Percentiles rank a stretch among this genome's conserved stretches.
phyloP scores from a whole-genome alignment of 768 basidiomycete species.

The Psilocybe cubensis region DNA sequence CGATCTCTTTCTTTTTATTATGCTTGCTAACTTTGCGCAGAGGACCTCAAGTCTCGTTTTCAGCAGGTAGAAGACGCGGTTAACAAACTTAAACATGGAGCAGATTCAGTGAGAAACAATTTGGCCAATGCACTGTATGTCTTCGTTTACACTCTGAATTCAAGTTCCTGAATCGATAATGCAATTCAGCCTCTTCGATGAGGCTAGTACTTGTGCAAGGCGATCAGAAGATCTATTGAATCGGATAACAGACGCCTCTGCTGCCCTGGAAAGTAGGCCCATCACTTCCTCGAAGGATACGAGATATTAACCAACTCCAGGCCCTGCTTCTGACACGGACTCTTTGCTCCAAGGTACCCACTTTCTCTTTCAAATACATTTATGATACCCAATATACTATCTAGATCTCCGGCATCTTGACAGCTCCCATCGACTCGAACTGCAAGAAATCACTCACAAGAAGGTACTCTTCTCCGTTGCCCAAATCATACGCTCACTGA shows the following conservation, averaged over 20 bases:
- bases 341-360: slow-evolving; percentile 52
- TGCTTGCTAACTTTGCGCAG: slow-evolving; percentile 32
- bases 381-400: background rate
- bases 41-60: slow-evolving; percentile 61
- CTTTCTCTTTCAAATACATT: background rate
- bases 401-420: slow-evolving; percentile 71
- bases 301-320: slow-evolving; percentile 23
- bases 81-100: slow-evolving; percentile 55
- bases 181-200: slow-evolving; percentile 55
- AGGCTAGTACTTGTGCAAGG: slow-evolving; percentile 56
- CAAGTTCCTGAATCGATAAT: background rate
- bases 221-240: slow-evolving; percentile 65
- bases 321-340: slow-evolving; percentile 53
- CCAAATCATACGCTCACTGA: slow-evolving; percentile 23
- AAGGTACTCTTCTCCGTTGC: slow-evolving; percentile 44
- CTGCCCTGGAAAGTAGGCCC: slow-evolving; percentile 53
- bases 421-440: slow-evolving; percentile 59
- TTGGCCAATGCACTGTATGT: slow-evolving; percentile 37
- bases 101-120: slow-evolving; percentile 58
- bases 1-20: background rate
- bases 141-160: slow-evolving; percentile 41
- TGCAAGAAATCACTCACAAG: slow-evolving; percentile 55
- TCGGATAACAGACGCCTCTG: slow-evolving; percentile 53
- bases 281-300: background rate
- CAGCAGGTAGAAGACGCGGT: slow-evolving; percentile 57